Base-by-base conservation (phyloP, 768 basidiomycete genomes). In the Dioszegia crocea region DNA sequence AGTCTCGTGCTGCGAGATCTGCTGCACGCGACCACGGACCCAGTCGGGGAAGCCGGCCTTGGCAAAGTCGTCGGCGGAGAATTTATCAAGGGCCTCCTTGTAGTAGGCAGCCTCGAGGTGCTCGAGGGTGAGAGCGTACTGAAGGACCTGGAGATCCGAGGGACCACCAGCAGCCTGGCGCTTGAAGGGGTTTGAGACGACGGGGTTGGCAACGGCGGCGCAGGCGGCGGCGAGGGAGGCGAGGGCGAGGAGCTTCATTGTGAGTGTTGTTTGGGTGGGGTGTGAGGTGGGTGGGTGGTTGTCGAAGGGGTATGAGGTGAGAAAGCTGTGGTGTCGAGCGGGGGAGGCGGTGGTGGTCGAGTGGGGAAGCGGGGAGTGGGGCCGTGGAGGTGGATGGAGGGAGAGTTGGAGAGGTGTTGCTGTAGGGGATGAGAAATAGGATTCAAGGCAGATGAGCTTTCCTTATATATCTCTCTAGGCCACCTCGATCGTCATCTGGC, bases 1-100 rank as follows among this genome's bases (percentile, higher is more conserved):
- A 27, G 70, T 59, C 70, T 86, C 85, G 72, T 87, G 85, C 27
- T 77, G 71, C 12, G 74, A 71, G 59, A 87, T 83, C 69, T 87
- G 80, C 17, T 72, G 60, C 62, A 83, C 80, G 40, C 70, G 57
- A 2, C 75, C 80, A 49, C 81, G 79, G 43, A 82, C 82, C 79
- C 81, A 83, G 49, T 29, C 73, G 36, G 46, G 79, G 78, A 67
- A 79, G 23, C 79, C 80, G 30, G 80, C 80, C 57, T 72, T 52
- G 17, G 62, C 60, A 62, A 82, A 83, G 3, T 83, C 85, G 16
- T 80, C 80, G 6, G 76, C 68, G 26, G 64, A 64, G 76, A 84
- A 86, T 55, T 81, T 78, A 23, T 60, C 63, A 16, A 86, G 78
- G 9, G 39, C 61, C 17, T 43, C 38, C 12, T n/a, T 8, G 61